Conservation (phyloP, 495 filamentous ascomycete species). For the Lophiotrema nucula region DNA sequence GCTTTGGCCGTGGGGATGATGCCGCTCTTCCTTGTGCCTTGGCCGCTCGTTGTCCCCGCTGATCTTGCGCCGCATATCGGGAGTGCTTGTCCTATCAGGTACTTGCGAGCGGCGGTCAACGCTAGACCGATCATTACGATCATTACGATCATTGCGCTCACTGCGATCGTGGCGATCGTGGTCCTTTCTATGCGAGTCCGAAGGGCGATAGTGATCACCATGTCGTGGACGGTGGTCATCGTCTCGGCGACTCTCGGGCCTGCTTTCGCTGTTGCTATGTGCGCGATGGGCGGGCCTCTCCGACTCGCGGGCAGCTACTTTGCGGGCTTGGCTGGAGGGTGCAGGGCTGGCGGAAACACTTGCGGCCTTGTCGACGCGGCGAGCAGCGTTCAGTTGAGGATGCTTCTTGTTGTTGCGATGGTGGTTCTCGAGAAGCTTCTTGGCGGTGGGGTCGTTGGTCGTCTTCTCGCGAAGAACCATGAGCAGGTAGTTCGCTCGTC, state of each 20-base stretch:
- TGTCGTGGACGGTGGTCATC: slow-evolving; percentile 41
- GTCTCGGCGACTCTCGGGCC: slow-evolving; percentile 43
- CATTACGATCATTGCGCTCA: background rate
- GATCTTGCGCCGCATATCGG: slow-evolving; percentile 38
- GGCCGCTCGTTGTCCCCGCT: slow-evolving; percentile 25
- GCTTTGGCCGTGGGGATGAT: background rate
- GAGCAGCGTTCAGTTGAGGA: slow-evolving; percentile 22
- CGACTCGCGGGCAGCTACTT: slow-evolving; percentile 47
- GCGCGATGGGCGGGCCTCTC: slow-evolving; percentile 55
- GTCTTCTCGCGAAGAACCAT: slow-evolving; percentile 80
- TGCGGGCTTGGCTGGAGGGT: slow-evolving; percentile 20
- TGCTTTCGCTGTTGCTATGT: slow-evolving; percentile 48
- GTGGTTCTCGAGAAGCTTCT: slow-evolving; percentile 32
- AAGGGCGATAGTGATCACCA: slow-evolving; percentile 45
- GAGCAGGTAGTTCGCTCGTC: slow-evolving; percentile 89
- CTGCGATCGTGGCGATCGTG: background rate
- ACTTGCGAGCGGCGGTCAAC: slow-evolving; percentile 41
- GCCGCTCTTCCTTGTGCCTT: slow-evolving; percentile 20
- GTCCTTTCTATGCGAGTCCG: slow-evolving; percentile 38
- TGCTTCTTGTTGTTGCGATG: slow-evolving; percentile 41
- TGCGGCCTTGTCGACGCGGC: slow-evolving; percentile 30
- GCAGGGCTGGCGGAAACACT: slow-evolving; percentile 33
- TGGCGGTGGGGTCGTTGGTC: slow-evolving; percentile 26
- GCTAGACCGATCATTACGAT: background rate
- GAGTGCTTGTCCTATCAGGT: slow-evolving; percentile 38